Percentiles rank a stretch among this genome's conserved stretches.
Evolutionary conservation across 78 protist genomes (phyloP).

Genomic region (Mantamonas sphyraenae): DNA sequence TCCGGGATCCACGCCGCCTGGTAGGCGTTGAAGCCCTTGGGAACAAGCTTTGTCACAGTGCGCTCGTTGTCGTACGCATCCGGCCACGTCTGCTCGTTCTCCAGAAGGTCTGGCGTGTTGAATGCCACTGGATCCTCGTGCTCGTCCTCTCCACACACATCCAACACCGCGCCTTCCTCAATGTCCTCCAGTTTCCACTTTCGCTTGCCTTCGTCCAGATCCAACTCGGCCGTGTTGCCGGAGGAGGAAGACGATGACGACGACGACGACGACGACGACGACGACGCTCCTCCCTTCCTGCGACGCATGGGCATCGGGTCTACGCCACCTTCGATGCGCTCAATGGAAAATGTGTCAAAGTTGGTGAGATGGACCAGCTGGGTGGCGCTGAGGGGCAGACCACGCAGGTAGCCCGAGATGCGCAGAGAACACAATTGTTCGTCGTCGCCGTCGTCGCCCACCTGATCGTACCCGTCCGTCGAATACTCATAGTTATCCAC

Average conservation of each 20-base stretch:
- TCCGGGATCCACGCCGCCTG: constrained; percentile 69
- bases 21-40: constrained; percentile 47
- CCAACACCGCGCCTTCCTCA: not conserved
- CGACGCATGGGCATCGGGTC: not conserved
- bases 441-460: too few species aligned
- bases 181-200: not conserved
- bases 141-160: not conserved
- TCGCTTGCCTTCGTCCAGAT: not conserved
- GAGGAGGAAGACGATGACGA: not conserved
- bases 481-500: too few species aligned
- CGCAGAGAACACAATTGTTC: too few species aligned
- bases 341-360: constrained; percentile 33
- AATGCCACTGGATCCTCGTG: not conserved
- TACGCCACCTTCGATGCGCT: not conserved
- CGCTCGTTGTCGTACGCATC: constrained; percentile 9
- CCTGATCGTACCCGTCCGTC: too few species aligned
- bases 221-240: not conserved
- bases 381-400: constrained; percentile 4
- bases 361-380: constrained; percentile 39
- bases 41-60: constrained; percentile 10
- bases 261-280: not conserved
- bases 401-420: constrained; percentile 39
- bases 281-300: not conserved
- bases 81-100: constrained; percentile 10
- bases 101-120: not conserved